Evolutionary conservation across 2,329 filamentous ascomycete species (phyloP).

Genomic region (Aspergillus sclerotialis): DNA sequence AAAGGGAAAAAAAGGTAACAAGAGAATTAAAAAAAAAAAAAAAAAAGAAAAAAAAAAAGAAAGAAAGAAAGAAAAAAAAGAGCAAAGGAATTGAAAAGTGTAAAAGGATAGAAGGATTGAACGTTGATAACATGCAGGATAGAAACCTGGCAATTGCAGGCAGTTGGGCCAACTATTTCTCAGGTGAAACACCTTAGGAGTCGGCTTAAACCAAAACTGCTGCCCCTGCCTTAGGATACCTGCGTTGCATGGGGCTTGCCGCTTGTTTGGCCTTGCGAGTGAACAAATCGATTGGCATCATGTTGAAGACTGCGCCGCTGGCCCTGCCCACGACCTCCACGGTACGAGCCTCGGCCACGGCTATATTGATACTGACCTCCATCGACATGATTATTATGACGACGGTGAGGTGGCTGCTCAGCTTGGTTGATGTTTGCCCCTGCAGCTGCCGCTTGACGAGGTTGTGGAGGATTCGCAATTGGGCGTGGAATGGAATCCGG

Average conservation of each 20-base stretch:
- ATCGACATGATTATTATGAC: slow-evolving; percentile 27
- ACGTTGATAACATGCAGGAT: neutral
- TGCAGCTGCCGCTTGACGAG: slow-evolving; percentile 13
- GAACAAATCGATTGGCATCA: slow-evolving; percentile 22
- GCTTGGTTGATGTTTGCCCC: slow-evolving; percentile 16
- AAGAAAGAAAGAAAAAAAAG: slow-evolving; percentile 1
- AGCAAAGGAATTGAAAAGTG: neutral
- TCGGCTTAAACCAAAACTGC: neutral
- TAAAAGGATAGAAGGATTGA: too few relatives aligned
- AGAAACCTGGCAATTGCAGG: neutral
- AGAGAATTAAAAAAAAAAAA: neutral
- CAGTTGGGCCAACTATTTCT: neutral
- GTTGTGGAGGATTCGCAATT: slow-evolving; percentile 49
- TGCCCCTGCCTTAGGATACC: slow-evolving; percentile 16
- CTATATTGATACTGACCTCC: slow-evolving; percentile 31
- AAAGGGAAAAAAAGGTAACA: neutral
- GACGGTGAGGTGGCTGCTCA: slow-evolving; percentile 28
- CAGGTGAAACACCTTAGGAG: neutral
- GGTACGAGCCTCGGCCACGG: slow-evolving; percentile 35
- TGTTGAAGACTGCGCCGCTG: slow-evolving; percentile 32
- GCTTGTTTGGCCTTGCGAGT: slow-evolving; percentile 19
- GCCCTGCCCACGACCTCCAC: slow-evolving; percentile 38
- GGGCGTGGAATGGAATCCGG: slow-evolving; percentile 92
- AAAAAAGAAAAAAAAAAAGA: neutral
- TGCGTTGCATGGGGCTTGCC: slow-evolving; percentile 24